Percentiles rank a stretch among this genome's conserved stretches.
Conservation (phyloP, 208 protist genomes). For the Trypanosoma melophagium region DNA sequence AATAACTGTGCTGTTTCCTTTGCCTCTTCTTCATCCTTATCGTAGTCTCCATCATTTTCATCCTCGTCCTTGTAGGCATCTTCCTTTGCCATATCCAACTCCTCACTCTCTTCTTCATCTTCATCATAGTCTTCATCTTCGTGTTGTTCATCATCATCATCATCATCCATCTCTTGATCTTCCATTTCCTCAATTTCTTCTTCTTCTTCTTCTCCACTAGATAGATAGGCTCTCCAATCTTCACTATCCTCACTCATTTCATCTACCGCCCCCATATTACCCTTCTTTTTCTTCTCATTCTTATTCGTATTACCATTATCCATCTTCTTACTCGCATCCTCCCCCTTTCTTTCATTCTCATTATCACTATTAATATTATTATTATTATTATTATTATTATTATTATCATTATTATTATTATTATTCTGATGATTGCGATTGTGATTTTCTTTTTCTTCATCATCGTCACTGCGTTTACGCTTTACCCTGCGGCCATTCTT, state of each 20-base stretch:
- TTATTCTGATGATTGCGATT: slow-evolving; percentile 2
- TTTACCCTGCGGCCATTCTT: neutral
- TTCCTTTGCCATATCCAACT: slow-evolving; percentile 29
- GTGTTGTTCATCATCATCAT: slow-evolving; percentile 26
- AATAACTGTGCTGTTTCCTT: slow-evolving; percentile 28
- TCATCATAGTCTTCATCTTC: slow-evolving; percentile 6
- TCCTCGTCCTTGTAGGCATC: slow-evolving; percentile 37
- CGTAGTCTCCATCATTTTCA: slow-evolving; percentile 30
- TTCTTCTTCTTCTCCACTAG: slow-evolving; percentile 21
- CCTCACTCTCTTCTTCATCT: slow-evolving; percentile 27
- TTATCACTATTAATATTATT: slow-evolving; percentile 5
- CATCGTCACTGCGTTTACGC: slow-evolving; percentile 3
- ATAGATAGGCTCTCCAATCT: slow-evolving; percentile 6
- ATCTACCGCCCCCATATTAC: neutral
- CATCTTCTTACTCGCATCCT: slow-evolving; percentile 17
- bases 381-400: slow-evolving; percentile 10
- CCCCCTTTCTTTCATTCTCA: neutral
- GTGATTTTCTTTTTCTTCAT: neutral
- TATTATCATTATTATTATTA: slow-evolving; percentile 16
- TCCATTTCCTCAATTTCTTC: slow-evolving; percentile 20
- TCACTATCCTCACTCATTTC: slow-evolving; percentile 7
- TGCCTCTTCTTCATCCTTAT: slow-evolving; percentile 21
- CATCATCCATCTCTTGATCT: slow-evolving; percentile 1
- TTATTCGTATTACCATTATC: neutral
- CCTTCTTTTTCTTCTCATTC: slow-evolving; percentile 7